Evolutionary conservation across 257 asterid species (phyloP).

Genomic region (Asclepias syriaca): DNA sequence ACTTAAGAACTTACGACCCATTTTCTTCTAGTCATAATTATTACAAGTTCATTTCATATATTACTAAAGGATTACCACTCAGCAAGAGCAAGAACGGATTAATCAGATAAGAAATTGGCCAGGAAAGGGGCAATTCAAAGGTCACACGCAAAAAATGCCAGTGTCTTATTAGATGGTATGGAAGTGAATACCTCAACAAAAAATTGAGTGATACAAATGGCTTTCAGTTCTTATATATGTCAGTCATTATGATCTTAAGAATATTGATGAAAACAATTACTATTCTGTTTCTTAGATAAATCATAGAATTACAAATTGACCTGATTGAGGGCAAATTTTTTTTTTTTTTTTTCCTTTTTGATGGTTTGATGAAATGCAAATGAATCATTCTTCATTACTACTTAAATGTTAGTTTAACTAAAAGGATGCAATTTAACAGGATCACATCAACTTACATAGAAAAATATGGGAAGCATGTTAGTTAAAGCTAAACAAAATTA

Average conservation of each 20-base stretch:
- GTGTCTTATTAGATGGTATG: not conserved
- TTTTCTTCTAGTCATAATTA: not conserved
- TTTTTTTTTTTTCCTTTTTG: not conserved
- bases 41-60: not conserved
- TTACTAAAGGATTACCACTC: not conserved
- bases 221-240: not conserved
- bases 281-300: not conserved
- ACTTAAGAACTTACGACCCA: not conserved
- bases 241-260: not conserved
- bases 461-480: not conserved
- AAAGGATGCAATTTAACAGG: not conserved
- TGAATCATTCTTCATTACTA: not conserved
- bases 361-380: not conserved
- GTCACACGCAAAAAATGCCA: not conserved
- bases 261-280: not conserved
- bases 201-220: not conserved
- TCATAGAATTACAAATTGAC: not conserved
- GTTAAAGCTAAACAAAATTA: not conserved
- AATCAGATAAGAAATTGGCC: not conserved
- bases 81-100: not conserved
- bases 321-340: not conserved
- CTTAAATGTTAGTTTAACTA: not conserved
- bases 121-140: not conserved
- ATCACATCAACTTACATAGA: not conserved
- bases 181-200: not conserved